These are phyloP conservation scores for Cyclostephanos tholiformis DNA, from an alignment of 108 stramenopile species.

Conservation along the genomic window DNA sequence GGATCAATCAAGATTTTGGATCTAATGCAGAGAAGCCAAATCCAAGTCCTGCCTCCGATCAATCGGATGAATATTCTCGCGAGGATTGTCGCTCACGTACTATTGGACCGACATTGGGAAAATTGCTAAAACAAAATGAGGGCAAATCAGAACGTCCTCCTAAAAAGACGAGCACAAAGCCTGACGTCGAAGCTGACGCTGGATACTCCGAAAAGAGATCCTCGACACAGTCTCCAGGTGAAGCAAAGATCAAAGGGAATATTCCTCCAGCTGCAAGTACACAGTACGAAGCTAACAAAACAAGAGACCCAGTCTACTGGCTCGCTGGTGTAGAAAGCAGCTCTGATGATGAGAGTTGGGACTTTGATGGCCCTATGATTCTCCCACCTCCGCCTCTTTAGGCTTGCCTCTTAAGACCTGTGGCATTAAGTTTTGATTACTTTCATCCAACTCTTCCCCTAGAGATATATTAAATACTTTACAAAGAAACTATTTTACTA, in stretches of 20 bases:
- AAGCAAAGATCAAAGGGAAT: neutral
- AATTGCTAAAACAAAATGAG: neutral
- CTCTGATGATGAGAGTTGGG: slow-evolving; percentile 48
- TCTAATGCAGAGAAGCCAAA: neutral
- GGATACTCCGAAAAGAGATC: neutral
- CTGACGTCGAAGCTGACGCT: neutral
- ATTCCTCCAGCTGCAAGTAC: neutral
- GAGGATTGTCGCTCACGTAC: neutral
- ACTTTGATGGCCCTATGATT: slow-evolving; percentile 52
- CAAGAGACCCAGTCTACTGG: slow-evolving; percentile 21
- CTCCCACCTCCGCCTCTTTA: slow-evolving; percentile 40
- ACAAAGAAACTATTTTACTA: too few species aligned
- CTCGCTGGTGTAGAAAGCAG: slow-evolving; percentile 35
- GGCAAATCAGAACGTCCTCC: neutral
- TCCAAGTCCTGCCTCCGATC: neutral
- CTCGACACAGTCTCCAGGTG: neutral
- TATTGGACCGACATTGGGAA: too few species aligned
- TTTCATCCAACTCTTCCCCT: too few species aligned
- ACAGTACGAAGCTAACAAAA: neutral
- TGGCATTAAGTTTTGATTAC: too few species aligned
- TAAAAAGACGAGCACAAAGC: neutral
- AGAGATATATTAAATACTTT: too few species aligned
- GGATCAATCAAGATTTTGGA: neutral
- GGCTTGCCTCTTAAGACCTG: too few species aligned
- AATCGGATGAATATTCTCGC: neutral